phyloP scores from a whole-genome alignment of 306 rosid species.

The Sesbania bispinosa region DNA sequence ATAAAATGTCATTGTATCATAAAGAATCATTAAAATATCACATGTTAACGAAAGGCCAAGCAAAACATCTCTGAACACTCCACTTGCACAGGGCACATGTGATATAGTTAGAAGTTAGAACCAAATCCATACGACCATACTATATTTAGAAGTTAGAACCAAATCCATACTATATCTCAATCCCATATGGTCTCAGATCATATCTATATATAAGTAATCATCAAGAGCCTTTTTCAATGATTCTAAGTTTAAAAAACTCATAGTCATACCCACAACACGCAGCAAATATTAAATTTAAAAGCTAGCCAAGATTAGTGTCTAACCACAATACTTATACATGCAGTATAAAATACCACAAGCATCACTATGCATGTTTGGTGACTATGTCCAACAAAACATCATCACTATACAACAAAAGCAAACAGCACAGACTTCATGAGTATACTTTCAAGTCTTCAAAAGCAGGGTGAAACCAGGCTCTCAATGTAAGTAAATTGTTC shows the following conservation, averaged over 20 bases:
- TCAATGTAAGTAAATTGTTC: not conserved
- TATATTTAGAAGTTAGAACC: too few species aligned
- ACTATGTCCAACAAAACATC: not conserved
- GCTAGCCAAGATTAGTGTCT: not conserved
- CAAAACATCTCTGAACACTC: too few species aligned
- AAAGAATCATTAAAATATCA: too few species aligned
- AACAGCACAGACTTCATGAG: not conserved
- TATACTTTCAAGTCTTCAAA: not conserved
- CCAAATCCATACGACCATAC: too few species aligned
- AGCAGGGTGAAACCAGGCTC: not conserved
- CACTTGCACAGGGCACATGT: too few species aligned
- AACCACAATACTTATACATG: not conserved
- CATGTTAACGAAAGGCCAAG: too few species aligned
- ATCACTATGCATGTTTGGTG: not conserved
- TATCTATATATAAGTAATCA: too few species aligned
- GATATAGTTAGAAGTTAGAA: too few species aligned
- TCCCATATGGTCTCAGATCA: too few species aligned
- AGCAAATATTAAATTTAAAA: not conserved
- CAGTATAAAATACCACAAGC: not conserved
- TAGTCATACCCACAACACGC: not conserved
- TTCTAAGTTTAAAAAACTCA: not conserved
- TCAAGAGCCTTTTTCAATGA: too few species aligned
- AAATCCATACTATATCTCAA: too few species aligned
- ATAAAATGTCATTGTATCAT: too few species aligned
- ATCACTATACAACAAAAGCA: not conserved